Conservation (phyloP, 345 rosid species). For the Dovyalis caffra region DNA sequence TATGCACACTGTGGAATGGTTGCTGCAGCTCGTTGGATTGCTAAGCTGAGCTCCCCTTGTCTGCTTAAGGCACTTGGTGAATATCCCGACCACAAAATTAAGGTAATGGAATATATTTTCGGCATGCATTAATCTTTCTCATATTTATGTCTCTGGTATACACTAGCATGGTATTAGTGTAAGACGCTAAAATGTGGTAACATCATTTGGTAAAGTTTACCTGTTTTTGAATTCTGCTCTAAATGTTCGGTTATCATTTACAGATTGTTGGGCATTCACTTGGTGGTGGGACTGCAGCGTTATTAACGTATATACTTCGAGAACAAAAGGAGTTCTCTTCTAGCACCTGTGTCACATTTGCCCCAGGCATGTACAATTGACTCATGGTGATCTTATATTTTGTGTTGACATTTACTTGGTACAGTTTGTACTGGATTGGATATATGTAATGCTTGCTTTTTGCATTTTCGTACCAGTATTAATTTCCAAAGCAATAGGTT, state of each 20-base stretch:
- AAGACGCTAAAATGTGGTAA: not conserved
- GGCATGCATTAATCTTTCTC: not conserved
- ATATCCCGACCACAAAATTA: slow-evolving; percentile 65
- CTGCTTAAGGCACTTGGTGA: slow-evolving; percentile 66
- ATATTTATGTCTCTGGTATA: too few relatives aligned
- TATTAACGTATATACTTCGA: slow-evolving; percentile 83
- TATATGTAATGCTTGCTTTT: not conserved
- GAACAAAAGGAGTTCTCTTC: slow-evolving; percentile 80
- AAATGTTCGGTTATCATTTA: slow-evolving; percentile 21
- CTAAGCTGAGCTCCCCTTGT: slow-evolving; percentile 82
- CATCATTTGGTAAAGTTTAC: not conserved
- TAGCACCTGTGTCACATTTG: slow-evolving; percentile 86
- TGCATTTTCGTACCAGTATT: not conserved
- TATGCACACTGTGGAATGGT: slow-evolving; percentile 99
- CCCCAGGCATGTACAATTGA: slow-evolving; percentile 58
- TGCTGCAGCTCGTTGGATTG: slow-evolving; percentile 99
- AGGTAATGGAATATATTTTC: slow-evolving; percentile 49
- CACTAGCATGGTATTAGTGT: not conserved
- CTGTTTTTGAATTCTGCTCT: not conserved
- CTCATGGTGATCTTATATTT: slow-evolving; percentile 5
- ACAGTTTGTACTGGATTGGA: not conserved
- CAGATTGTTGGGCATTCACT: slow-evolving; percentile 98
- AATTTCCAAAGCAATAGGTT: not conserved
- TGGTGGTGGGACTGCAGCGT: slow-evolving; percentile 97
- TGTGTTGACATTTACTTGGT: not conserved